Evolutionary conservation across 441 rosid species (phyloP).

Genomic region (Viola pubescens): DNA sequence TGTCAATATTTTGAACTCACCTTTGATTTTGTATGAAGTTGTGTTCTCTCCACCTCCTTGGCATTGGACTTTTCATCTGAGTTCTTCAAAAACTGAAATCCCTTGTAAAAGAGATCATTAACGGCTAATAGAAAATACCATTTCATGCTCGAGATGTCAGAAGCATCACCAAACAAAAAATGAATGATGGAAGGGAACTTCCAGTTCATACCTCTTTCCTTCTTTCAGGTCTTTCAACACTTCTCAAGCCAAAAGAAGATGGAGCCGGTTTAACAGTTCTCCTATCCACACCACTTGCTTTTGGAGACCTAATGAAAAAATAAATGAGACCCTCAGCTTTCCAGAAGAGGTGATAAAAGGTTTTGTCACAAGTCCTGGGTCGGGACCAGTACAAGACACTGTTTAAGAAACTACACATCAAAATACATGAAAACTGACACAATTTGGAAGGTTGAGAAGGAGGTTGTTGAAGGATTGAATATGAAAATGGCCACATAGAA

Average conservation of each 20-base stretch:
- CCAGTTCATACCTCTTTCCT: slow-evolving; percentile 44
- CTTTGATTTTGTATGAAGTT: slow-evolving; percentile 46
- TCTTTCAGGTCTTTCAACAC: slow-evolving; percentile 35
- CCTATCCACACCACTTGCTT: slow-evolving; percentile 40
- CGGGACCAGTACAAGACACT: not conserved
- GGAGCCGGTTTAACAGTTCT: slow-evolving; percentile 46
- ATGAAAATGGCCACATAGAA: too few relatives aligned
- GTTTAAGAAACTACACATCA: slow-evolving; percentile 2
- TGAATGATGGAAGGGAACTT: not conserved
- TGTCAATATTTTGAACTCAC: slow-evolving; percentile 22
- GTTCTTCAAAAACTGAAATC: slow-evolving; percentile 43
- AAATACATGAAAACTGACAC: not conserved
- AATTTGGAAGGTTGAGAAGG: too few relatives aligned
- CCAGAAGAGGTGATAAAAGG: slow-evolving; percentile 3
- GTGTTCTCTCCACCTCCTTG: slow-evolving; percentile 33
- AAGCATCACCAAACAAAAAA: slow-evolving; percentile 1
- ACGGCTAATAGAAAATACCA: slow-evolving; percentile 11
- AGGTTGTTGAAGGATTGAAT: too few relatives aligned
- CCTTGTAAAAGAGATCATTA: slow-evolving; percentile 9
- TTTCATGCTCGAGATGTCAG: slow-evolving; percentile 7
- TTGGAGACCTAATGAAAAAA: slow-evolving; percentile 37
- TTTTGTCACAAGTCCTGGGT: not conserved
- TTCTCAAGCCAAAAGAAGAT: slow-evolving; percentile 37
- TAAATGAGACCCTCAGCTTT: slow-evolving; percentile 15
- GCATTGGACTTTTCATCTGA: slow-evolving; percentile 37